Conservation (phyloP, 495 filamentous ascomycete genomes). For the Podospora pseudocomata region DNA sequence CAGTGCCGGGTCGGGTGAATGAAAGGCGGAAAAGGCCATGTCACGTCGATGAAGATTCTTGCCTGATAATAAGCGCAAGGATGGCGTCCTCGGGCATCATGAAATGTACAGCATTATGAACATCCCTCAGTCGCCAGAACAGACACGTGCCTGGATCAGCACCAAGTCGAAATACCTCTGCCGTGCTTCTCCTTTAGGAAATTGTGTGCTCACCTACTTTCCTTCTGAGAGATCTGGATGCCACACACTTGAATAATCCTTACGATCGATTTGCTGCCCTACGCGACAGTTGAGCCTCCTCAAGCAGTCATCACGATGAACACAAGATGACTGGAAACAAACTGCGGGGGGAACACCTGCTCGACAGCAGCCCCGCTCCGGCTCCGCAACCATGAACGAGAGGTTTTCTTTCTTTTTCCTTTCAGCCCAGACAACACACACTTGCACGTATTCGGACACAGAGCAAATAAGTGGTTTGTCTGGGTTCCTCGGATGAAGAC, state of each 20-base stretch:
- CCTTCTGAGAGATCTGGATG: not conserved
- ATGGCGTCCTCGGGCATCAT: not conserved
- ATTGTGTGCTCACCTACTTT: not conserved
- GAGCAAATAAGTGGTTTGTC: not conserved
- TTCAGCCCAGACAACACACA: not conserved
- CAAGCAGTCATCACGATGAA: not conserved
- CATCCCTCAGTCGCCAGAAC: not conserved
- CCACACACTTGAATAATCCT: not conserved
- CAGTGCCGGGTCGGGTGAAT: no score
- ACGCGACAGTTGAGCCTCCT: not conserved
- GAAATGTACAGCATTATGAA: not conserved
- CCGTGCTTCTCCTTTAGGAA: slow-evolving; percentile 1
- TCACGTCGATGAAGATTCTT: not conserved
- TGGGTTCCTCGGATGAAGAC: not conserved
- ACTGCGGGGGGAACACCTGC: not conserved
- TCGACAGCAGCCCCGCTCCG: not conserved
- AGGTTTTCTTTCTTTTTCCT: not conserved
- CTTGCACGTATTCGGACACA: not conserved
- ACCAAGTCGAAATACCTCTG: not conserved
- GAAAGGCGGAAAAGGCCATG: not conserved
- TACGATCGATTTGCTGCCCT: not conserved
- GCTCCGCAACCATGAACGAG: not conserved
- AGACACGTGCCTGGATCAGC: not conserved
- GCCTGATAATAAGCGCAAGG: not conserved
- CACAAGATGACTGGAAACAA: not conserved